Conservation (phyloP, 192 early-diverging fungal genomes). For the Rhizophlyctis rosea region DNA sequence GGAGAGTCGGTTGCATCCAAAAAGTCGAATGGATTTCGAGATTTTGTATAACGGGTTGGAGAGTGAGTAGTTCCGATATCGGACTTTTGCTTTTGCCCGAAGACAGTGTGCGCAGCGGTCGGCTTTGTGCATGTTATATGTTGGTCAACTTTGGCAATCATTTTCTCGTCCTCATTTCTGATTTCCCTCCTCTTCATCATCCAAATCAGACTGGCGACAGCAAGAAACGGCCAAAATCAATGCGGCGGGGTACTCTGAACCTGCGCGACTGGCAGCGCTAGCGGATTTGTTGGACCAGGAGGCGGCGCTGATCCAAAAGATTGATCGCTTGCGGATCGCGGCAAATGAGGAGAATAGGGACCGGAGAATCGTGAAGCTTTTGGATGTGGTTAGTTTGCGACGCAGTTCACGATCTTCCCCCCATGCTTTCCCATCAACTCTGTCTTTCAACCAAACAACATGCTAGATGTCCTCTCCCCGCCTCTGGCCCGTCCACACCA, state of each 20-base stretch:
- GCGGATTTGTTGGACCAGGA: slow-evolving; percentile 60
- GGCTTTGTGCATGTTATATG: too few species aligned
- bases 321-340: slow-evolving; percentile 53
- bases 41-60: slow-evolving; percentile 57
- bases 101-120: background rate
- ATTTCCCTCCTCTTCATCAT: background rate
- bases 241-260: slow-evolving; percentile 43
- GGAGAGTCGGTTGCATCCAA: slow-evolving; percentile 50
- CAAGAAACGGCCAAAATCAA: slow-evolving; percentile 56
- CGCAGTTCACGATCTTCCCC: background rate
- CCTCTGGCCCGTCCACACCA: background rate
- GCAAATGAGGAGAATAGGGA: slow-evolving; percentile 54
- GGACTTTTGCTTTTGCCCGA: background rate
- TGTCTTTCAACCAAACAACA: slow-evolving; percentile 24
- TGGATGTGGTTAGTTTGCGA: slow-evolving; percentile 39
- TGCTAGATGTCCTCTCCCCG: slow-evolving; percentile 23
- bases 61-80: slow-evolving; percentile 32
- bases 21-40: slow-evolving; percentile 55
- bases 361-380: slow-evolving; percentile 34
- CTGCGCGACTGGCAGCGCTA: slow-evolving; percentile 50
- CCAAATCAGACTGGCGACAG: slow-evolving; percentile 43
- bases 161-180: too few species aligned
- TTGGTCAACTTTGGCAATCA: too few species aligned
- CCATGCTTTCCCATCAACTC: slow-evolving; percentile 39
- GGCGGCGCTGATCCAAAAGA: slow-evolving; percentile 56